These are phyloP conservation scores for Trametopsis cervina DNA, from an alignment of 768 basidiomycete genomes.

Conservation along the genomic window DNA sequence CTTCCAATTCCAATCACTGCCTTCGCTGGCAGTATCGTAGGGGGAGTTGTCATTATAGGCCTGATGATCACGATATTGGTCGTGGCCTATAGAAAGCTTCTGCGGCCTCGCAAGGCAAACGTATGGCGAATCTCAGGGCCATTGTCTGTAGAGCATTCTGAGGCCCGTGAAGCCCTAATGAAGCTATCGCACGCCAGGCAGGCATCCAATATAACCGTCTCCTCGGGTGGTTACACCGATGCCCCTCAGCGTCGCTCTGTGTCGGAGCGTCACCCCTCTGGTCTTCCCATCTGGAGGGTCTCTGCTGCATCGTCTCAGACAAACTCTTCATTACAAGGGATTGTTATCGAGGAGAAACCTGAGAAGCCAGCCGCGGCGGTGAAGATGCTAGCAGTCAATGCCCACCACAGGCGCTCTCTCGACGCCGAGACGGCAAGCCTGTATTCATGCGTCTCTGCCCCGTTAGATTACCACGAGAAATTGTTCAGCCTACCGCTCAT, in stretches of 20 bases:
- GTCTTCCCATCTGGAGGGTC: background rate
- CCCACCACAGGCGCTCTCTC: conserved; percentile 12
- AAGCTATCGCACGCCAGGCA: background rate
- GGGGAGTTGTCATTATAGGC: conserved; percentile 12
- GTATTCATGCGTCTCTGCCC: conserved; percentile 32
- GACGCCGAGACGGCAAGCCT: conserved; percentile 26
- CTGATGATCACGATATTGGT: conserved; percentile 1
- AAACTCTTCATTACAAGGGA: no score
- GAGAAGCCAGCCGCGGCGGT: no score
- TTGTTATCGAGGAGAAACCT: no score
- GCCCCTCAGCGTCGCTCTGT: background rate
- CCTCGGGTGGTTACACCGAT: background rate
- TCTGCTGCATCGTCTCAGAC: background rate
- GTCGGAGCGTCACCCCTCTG: background rate
- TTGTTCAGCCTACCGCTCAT: conserved; percentile 16
- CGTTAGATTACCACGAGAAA: conserved; percentile 19
- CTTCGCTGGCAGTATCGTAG: conserved; percentile 14
- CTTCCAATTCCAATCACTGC: conserved; percentile 6
- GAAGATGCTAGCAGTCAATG: no score
- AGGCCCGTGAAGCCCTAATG: conserved; percentile 4
- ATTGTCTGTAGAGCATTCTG: conserved; percentile 6
- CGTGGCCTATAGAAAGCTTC: background rate
- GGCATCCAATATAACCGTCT: conserved; percentile 4
- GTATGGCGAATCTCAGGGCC: conserved; percentile 8
- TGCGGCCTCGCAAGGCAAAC: background rate